These are phyloP conservation scores for Tephrocybe sp. DNA, from an alignment of 768 basidiomycete species.

Conservation along the genomic window DNA sequence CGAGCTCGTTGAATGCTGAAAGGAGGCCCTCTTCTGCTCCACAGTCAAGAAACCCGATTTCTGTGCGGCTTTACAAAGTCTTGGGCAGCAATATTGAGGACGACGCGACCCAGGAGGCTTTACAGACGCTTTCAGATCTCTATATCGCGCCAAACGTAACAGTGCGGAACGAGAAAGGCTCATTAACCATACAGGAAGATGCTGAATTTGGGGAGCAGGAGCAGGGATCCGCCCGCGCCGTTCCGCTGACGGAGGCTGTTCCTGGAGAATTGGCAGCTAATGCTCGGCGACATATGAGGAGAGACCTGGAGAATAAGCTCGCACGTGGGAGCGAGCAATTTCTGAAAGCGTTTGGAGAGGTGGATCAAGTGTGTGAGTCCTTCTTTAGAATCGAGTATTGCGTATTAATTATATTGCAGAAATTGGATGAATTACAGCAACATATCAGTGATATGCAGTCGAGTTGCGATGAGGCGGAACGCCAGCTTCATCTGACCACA, in stretches of 20 bases:
- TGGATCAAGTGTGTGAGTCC: conserved; percentile 75
- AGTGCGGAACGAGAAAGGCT: conserved; percentile 33
- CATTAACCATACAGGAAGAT: conserved; percentile 21
- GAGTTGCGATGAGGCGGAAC: conserved; percentile 83
- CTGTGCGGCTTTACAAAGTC: conserved; percentile 89
- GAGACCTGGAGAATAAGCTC: conserved; percentile 84
- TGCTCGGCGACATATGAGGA: conserved; percentile 76
- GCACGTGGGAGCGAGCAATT: conserved; percentile 83
- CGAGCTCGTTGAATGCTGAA: conserved; percentile 6
- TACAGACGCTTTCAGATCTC: conserved; percentile 79
- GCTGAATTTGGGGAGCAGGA: conserved; percentile 34
- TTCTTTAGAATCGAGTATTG: not conserved
- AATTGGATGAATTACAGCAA: conserved; percentile 74
- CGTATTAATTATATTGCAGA: conserved; percentile 45
- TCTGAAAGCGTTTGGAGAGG: conserved; percentile 80
- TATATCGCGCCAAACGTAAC: conserved; percentile 44
- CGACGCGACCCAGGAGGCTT: conserved; percentile 73
- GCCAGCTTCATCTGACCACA: conserved; percentile 71
- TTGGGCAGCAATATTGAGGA: conserved; percentile 81
- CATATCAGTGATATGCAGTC: conserved; percentile 80
- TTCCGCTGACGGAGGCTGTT: conserved; percentile 30
- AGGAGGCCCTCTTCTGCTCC: conserved; percentile 22
- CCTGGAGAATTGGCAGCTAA: conserved; percentile 67
- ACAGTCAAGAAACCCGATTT: conserved; percentile 66
- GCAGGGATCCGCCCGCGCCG: conserved; percentile 19